These are phyloP conservation scores for Colletotrichum musicola DNA, from an alignment of 2,329 filamentous ascomycete species.

Conservation along the genomic window DNA sequence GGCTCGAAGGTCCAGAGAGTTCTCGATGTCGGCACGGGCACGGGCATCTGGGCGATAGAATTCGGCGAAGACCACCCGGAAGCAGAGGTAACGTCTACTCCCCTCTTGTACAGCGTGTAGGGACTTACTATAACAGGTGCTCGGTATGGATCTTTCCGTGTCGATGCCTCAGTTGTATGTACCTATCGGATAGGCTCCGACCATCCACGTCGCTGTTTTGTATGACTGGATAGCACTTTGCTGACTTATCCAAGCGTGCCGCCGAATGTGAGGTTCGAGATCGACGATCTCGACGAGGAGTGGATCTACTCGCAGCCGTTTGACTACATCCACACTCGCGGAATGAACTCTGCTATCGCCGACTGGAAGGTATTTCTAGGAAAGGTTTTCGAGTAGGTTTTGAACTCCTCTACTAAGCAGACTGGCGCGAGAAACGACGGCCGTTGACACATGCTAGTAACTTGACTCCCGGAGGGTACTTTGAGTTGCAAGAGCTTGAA, in stretches of 20 bases:
- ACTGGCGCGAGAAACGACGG: constrained; percentile 29
- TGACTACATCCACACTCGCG: constrained; percentile 70
- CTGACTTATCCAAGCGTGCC: constrained; percentile 48
- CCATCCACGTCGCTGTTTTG: neutral
- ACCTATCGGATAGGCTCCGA: neutral
- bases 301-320: constrained; percentile 56
- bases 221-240: neutral
- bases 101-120: neutral
- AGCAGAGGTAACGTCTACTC: constrained; percentile 41
- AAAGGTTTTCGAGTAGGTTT: constrained; percentile 54
- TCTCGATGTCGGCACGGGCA: constrained; percentile 45
- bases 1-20: constrained; percentile 35
- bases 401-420: neutral
- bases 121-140: constrained; percentile 40
- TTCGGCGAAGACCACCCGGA: constrained; percentile 53
- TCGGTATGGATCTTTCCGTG: constrained; percentile 54
- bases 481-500: constrained; percentile 58
- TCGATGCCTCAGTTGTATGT: constrained; percentile 53
- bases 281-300: constrained; percentile 50
- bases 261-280: constrained; percentile 52
- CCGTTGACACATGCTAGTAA: constrained; percentile 47
- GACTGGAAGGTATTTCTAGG: constrained; percentile 63
- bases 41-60: constrained; percentile 52
- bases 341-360: constrained; percentile 65
- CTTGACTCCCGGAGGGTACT: constrained; percentile 61